Evolutionary conservation across 306 rosid species (phyloP).

Genomic region (Dryas alaskensis): DNA sequence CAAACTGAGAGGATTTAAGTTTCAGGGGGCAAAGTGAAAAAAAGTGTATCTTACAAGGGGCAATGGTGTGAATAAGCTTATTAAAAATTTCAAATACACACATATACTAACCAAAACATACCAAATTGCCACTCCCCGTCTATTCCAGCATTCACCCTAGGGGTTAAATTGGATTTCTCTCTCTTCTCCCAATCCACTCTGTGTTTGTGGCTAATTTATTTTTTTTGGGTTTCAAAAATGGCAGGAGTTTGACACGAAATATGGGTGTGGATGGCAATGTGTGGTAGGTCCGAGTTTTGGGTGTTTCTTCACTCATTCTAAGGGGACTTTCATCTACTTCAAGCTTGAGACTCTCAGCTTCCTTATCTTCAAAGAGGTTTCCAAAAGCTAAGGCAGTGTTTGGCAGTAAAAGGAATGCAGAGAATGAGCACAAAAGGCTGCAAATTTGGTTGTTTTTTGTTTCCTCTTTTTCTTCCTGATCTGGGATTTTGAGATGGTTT

Average conservation of each 20-base stretch:
- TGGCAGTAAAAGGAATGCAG: conserved; percentile 11
- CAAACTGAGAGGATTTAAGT: too few relatives aligned
- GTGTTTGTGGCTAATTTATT: neutral
- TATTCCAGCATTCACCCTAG: too few relatives aligned
- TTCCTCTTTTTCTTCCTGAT: neutral
- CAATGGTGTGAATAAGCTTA: too few relatives aligned
- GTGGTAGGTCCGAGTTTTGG: conserved; percentile 98
- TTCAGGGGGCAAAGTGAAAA: too few relatives aligned
- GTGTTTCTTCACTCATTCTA: conserved; percentile 87
- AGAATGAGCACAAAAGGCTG: conserved; percentile 1
- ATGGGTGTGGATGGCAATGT: conserved; percentile 93
- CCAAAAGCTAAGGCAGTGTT: neutral
- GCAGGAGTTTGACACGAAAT: conserved; percentile 77
- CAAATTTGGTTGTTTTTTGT: neutral
- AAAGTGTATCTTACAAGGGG: too few relatives aligned
- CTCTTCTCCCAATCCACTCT: too few relatives aligned
- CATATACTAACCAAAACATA: too few relatives aligned
- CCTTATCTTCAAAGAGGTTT: conserved; percentile 75
- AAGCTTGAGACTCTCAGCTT: conserved; percentile 78
- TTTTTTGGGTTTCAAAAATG: conserved; percentile 9
- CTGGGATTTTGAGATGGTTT: neutral
- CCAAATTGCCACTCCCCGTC: too few relatives aligned
- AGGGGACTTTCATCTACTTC: conserved; percentile 86
- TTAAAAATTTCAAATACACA: too few relatives aligned
- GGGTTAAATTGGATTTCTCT: too few relatives aligned